Conservation (phyloP, 2,329 filamentous ascomycete species). For the Fusarium begoniae region DNA sequence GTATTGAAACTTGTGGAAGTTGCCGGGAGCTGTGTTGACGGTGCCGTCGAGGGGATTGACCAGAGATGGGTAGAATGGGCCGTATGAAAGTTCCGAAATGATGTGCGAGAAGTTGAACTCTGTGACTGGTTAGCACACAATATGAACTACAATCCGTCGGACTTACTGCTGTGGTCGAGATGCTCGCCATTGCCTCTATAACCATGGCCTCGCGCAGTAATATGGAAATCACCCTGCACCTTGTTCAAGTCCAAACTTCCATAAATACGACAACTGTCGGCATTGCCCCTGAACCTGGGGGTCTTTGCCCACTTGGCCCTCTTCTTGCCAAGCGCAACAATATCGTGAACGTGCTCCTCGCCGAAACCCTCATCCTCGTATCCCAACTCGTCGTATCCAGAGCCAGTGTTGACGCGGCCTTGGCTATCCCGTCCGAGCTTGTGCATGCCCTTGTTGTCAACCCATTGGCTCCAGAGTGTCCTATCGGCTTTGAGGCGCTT, state of each 20-base stretch:
- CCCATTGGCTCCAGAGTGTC: conserved; percentile 86
- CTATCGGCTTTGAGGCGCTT: conserved; percentile 76
- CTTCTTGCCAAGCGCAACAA: conserved; percentile 74
- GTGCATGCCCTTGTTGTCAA: conserved; percentile 73
- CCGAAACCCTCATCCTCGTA: conserved; percentile 72
- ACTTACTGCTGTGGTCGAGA: conserved; percentile 81
- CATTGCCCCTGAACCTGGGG: conserved; percentile 67
- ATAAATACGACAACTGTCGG: conserved; percentile 87
- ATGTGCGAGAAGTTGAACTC: conserved; percentile 98
- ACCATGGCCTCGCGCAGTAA: conserved; percentile 94
- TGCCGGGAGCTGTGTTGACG: conserved; percentile 73
- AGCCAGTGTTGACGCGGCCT: conserved; percentile 60
- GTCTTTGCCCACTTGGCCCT: conserved; percentile 79
- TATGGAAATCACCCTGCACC: conserved; percentile 97
- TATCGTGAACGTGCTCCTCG: conserved; percentile 92
- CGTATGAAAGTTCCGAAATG: conserved; percentile 95
- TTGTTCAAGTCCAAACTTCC: conserved; percentile 93
- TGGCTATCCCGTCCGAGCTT: conserved; percentile 64
- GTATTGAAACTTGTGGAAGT: conserved; percentile 99
- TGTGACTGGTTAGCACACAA: conserved; percentile 49
- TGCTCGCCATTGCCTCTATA: conserved; percentile 83
- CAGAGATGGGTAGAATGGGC: conserved; percentile 93
- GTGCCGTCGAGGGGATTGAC: conserved; percentile 95
- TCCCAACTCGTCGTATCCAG: conserved; percentile 58
- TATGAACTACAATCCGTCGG: not conserved